A percentile compares a stretch with the other conserved stretches of the same genome.
Conservation (phyloP, 1,284 basidiomycete species). For the Ceratobasidium sp. region DNA sequence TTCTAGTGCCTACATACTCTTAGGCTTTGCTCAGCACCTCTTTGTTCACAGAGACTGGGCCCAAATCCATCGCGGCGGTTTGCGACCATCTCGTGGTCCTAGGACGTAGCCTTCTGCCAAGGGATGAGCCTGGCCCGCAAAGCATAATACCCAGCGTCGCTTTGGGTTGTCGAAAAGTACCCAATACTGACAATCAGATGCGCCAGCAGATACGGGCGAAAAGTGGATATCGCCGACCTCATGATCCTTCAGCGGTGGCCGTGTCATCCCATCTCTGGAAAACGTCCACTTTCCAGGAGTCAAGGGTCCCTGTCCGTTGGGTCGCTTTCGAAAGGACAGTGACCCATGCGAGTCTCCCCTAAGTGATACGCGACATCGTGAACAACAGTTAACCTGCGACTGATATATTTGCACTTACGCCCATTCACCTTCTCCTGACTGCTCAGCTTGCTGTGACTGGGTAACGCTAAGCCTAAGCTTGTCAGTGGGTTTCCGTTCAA, state of each 20-base stretch:
- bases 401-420: no score
- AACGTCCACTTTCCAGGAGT: slow-evolving; percentile 1
- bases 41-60: not conserved
- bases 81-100: not conserved
- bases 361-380: no score
- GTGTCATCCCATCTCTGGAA: not conserved
- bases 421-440: no score
- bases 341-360: no score
- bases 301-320: not conserved
- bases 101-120: not conserved
- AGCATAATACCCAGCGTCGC: not conserved
- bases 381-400: no score
- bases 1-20: no score
- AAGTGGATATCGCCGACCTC: slow-evolving; percentile 3
- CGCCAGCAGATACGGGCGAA: not conserved
- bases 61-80: not conserved
- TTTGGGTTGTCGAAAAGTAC: not conserved
- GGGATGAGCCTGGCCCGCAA: not conserved
- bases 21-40: no score
- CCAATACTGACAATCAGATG: not conserved
- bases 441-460: no score
- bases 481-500: no score
- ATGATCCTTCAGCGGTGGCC: not conserved
- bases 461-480: no score
- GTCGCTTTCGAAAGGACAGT: not conserved